Evolutionary conservation across 306 rosid genomes (phyloP), one percentile per base, ranked within the genome.

Genomic region (Dicorynia guianensis): DNA sequence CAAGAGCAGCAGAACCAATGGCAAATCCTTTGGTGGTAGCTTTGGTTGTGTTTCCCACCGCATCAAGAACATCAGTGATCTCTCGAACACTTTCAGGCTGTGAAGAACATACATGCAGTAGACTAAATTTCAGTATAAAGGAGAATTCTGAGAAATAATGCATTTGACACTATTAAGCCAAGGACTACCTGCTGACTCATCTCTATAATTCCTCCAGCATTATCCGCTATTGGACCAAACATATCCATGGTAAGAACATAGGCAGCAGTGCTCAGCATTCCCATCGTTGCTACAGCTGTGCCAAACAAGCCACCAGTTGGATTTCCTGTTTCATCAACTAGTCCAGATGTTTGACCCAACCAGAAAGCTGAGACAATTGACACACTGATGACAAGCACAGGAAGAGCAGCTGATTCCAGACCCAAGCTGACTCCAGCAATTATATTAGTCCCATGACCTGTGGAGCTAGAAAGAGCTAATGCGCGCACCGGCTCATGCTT

Each of bases 211-310:
- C 99, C 99, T 77, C 99, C 97, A 18, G 99, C 99, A 77, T 95
- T 95, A 87, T 95, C 99, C 69, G 99, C 97, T 69, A 95, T 95
- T 71, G 97, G 99, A 75, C 99, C 99, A 86, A 95, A 95, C 99
- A 95, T 95, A 87, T 95, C 99, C 99, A 95, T 95, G 19, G 99
- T 95, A 75, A 95, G 99, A 80, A 95, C 90, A 82, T 95, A 95
- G 48, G 97, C 99, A 77, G 99, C 99, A 77, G 97, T 95, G 87
- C 99, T 95, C 76, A 95, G 93, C 99, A 95, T 95, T 76, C 99
- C 99, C 99, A 95, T 95, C 55, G 97, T 95, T 55, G 99, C 99
- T 72, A 95, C 99, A 86, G 97, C 97, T 57, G 99, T 95, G 69
- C 99, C 99, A 80, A 95, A 95, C 66, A 95, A 90, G 77, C 99